Conservation (phyloP, 345 rosid genomes). For the Pistacia atlantica region DNA sequence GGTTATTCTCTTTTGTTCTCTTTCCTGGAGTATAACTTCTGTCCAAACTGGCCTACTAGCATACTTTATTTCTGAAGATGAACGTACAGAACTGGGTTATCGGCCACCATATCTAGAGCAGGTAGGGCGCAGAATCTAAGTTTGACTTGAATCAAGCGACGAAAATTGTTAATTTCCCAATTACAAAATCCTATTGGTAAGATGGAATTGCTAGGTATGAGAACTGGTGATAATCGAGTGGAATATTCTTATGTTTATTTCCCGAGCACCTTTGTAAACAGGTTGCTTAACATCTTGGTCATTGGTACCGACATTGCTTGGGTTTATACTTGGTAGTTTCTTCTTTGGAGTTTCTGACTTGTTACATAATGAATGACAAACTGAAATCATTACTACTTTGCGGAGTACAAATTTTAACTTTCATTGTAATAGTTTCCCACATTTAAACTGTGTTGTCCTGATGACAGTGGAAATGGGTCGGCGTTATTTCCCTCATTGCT, state of each 20-base stretch:
- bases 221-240: background rate
- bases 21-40: background rate
- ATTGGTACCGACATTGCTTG: background rate
- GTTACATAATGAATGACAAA: background rate
- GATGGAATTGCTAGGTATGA: background rate
- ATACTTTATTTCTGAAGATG: background rate
- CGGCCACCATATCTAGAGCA: background rate
- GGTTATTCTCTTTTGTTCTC: background rate
- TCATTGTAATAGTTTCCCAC: background rate
- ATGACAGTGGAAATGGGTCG: conserved; percentile 83
- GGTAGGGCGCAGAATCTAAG: background rate
- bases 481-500: conserved; percentile 84
- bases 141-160: background rate
- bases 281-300: background rate
- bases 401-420: background rate
- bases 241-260: background rate
- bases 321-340: background rate
- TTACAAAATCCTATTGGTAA: background rate
- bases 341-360: background rate
- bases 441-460: conserved; percentile 11
- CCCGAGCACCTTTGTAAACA: background rate
- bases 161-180: background rate
- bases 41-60: background rate
- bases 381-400: background rate
- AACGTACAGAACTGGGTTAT: background rate